Evolutionary conservation across 2,329 filamentous ascomycete genomes (phyloP).

Genomic region (Tolypocladium sp.): DNA sequence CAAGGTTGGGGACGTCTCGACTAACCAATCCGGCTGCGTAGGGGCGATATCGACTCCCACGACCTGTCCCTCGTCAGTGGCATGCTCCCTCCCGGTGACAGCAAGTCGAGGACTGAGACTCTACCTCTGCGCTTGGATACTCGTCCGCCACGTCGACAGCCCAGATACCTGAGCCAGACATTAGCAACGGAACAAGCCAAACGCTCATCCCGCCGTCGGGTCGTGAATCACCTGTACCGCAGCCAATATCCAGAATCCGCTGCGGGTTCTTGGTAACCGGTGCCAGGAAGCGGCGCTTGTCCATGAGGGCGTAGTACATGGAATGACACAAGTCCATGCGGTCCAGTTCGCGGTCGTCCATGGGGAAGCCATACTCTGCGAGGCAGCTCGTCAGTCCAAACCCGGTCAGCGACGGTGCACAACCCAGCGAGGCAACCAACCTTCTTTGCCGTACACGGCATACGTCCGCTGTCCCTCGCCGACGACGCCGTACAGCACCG

Average conservation of each 20-base stretch:
- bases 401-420: not conserved
- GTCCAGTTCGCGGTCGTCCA: slow-evolving; percentile 28
- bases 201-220: not conserved
- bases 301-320: slow-evolving; percentile 19
- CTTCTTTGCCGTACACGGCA: slow-evolving; percentile 22
- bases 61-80: slow-evolving; percentile 5
- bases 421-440: slow-evolving; percentile 3
- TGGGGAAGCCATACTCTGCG: slow-evolving; percentile 27
- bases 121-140: slow-evolving; percentile 11
- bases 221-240: slow-evolving; percentile 9
- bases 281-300: slow-evolving; percentile 14
- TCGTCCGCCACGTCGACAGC: slow-evolving; percentile 29
- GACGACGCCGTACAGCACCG: slow-evolving; percentile 13
- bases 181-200: not conserved
- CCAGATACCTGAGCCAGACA: slow-evolving; percentile 16
- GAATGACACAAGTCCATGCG: slow-evolving; percentile 27
- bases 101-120: not conserved
- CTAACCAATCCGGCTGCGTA: slow-evolving; percentile 12
- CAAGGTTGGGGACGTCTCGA: not conserved
- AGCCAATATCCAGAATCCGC: slow-evolving; percentile 18
- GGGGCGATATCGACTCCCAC: slow-evolving; percentile 15
- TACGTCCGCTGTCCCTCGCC: slow-evolving; percentile 21
- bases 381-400: not conserved
- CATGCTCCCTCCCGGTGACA: not conserved
- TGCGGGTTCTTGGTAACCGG: slow-evolving; percentile 14